Evolutionary conservation across 2,329 filamentous ascomycete genomes (phyloP).

Genomic region (Penicillium paneum): DNA sequence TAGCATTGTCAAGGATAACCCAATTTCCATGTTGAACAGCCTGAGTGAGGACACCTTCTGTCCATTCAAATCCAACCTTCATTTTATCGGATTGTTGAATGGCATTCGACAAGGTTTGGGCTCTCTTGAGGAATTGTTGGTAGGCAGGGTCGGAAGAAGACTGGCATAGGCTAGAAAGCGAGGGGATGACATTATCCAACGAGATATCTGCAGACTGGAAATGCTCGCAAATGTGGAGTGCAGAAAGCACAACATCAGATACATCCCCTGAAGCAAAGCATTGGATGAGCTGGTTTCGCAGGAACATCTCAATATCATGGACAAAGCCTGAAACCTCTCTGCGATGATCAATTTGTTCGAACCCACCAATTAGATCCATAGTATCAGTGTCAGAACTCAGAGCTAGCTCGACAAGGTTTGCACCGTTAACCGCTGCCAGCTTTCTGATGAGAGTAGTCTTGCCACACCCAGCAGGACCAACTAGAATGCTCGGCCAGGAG

Average conservation of each 20-base stretch:
- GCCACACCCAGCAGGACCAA: slow-evolving; percentile 78
- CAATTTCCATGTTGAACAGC: slow-evolving; percentile 83
- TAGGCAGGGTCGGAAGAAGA: slow-evolving; percentile 49
- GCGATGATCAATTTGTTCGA: slow-evolving; percentile 85
- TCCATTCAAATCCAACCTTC: slow-evolving; percentile 84
- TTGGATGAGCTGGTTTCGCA: slow-evolving; percentile 45
- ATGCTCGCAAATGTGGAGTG: slow-evolving; percentile 34
- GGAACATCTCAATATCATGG: slow-evolving; percentile 50
- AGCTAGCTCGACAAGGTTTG: slow-evolving; percentile 73
- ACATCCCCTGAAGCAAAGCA: slow-evolving; percentile 25
- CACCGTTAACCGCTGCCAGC: slow-evolving; percentile 74
- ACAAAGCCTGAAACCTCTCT: slow-evolving; percentile 66
- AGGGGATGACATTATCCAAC: slow-evolving; percentile 30
- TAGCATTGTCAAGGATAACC: slow-evolving; percentile 95
- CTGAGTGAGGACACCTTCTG: slow-evolving; percentile 86
- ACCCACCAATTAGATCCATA: slow-evolving; percentile 95
- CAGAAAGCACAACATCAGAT: slow-evolving; percentile 19
- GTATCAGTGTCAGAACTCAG: slow-evolving; percentile 95
- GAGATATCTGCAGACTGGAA: slow-evolving; percentile 29
- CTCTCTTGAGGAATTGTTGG: slow-evolving; percentile 48
- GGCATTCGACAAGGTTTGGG: slow-evolving; percentile 51
- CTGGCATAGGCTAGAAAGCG: slow-evolving; percentile 36
- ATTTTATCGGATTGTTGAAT: slow-evolving; percentile 59
- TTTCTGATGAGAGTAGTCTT: slow-evolving; percentile 80
- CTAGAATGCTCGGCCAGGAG: slow-evolving; percentile 83